phyloP scores from a whole-genome alignment of 1,284 basidiomycete species.

The Puccinia hordei region DNA sequence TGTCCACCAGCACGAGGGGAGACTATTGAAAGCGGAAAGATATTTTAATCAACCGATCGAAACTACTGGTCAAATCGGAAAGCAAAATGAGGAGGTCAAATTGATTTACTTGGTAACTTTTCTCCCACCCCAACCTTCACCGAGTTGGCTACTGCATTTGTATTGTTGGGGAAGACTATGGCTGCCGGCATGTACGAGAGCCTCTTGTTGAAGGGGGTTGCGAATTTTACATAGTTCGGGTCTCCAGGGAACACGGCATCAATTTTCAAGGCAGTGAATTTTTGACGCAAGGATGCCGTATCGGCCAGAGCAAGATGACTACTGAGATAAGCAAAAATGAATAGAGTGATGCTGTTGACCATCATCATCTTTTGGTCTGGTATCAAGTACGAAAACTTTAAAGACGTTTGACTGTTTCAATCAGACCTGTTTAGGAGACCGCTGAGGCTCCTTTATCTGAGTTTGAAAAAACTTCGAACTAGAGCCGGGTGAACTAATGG shows the following conservation, averaged over 20 bases:
- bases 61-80: not conserved
- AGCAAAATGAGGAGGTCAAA: not conserved
- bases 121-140: constrained; percentile 26
- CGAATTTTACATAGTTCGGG: constrained; percentile 9
- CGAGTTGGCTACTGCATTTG: constrained; percentile 13
- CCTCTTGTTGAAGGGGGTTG: constrained; percentile 31
- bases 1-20: constrained; percentile 40
- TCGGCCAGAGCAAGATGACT: constrained; percentile 12
- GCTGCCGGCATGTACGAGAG: constrained; percentile 30
- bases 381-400: too few species aligned
- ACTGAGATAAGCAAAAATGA: not conserved
- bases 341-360: too few species aligned
- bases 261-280: constrained; percentile 33
- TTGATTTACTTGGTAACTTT: constrained; percentile 22
- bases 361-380: too few species aligned
- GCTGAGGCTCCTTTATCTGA: too few species aligned
- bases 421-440: too few species aligned
- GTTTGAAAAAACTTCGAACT: too few species aligned
- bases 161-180: constrained; percentile 28
- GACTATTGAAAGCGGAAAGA: not conserved
- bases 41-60: not conserved
- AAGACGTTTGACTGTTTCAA: too few species aligned
- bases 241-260: constrained; percentile 45
- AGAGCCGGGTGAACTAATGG: too few species aligned
- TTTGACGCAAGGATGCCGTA: constrained; percentile 11